Conservation (phyloP, 306 rosid species). For the Senna tora region DNA sequence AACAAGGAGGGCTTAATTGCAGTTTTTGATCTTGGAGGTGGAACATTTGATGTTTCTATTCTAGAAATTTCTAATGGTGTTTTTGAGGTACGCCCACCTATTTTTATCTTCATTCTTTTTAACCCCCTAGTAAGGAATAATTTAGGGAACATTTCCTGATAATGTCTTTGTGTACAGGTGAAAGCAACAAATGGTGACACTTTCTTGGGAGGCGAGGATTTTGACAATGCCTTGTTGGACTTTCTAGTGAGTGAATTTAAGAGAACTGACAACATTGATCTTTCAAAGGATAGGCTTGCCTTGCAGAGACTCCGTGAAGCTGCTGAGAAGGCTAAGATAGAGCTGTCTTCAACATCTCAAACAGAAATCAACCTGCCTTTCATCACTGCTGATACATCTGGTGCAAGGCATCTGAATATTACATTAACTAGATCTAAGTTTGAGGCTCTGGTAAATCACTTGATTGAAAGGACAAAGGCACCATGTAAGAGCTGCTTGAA, state of each 20-base stretch:
- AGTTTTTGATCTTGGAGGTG: conserved; percentile 92
- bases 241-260: conserved; percentile 75
- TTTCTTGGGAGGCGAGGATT: conserved; percentile 89
- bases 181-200: conserved; percentile 93
- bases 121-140: background rate
- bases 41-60: conserved; percentile 90
- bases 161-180: conserved; percentile 51
- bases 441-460: conserved; percentile 63
- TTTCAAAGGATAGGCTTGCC: conserved; percentile 80
- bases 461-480: conserved; percentile 76
- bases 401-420: conserved; percentile 84
- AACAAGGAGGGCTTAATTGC: conserved; percentile 89
- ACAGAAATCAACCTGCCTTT: conserved; percentile 85
- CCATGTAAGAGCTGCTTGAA: conserved; percentile 84
- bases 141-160: background rate
- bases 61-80: conserved; percentile 87
- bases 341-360: conserved; percentile 81
- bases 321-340: conserved; percentile 90
- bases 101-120: background rate
- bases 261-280: conserved; percentile 70
- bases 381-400: conserved; percentile 86
- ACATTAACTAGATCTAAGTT: conserved; percentile 79
- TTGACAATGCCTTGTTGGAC: conserved; percentile 76
- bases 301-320: conserved; percentile 90
- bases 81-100: conserved; percentile 61